These are phyloP conservation scores for Cladosporium colombiae DNA, from an alignment of 2,329 filamentous ascomycete species.

Conservation along the genomic window DNA sequence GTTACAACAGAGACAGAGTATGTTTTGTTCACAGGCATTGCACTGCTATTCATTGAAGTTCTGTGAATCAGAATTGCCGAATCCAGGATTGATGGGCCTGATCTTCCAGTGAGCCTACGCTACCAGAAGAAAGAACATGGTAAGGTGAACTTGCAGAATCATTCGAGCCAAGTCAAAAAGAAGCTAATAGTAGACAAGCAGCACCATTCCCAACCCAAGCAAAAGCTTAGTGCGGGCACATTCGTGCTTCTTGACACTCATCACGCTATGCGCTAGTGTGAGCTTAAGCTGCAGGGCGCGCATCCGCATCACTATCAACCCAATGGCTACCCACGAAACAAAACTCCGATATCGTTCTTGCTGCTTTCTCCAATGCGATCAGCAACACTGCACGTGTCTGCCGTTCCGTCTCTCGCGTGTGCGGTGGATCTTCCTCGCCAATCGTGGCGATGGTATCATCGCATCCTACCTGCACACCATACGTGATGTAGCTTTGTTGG, in stretches of 20 bases:
- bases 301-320: neutral
- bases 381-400: neutral
- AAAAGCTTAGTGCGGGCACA: neutral
- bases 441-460: constrained; percentile 12
- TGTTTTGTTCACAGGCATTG: neutral
- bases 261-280: constrained; percentile 7
- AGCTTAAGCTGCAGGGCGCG: constrained; percentile 3
- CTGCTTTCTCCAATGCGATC: neutral
- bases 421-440: constrained; percentile 1
- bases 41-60: neutral
- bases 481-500: neutral
- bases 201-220: neutral
- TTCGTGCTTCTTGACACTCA: constrained; percentile 9
- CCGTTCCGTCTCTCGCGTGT: neutral
- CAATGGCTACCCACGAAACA: neutral
- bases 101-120: too few species aligned
- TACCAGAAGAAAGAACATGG: neutral
- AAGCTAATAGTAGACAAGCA: neutral
- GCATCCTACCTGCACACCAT: constrained; percentile 2
- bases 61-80: neutral
- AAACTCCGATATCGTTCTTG: neutral
- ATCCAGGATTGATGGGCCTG: neutral
- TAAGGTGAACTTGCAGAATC: neutral
- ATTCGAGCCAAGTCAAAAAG: neutral
- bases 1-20: neutral